phyloP scores from a whole-genome alignment of 371 early-diverging fungal species.

The Rhizopus sp. region DNA sequence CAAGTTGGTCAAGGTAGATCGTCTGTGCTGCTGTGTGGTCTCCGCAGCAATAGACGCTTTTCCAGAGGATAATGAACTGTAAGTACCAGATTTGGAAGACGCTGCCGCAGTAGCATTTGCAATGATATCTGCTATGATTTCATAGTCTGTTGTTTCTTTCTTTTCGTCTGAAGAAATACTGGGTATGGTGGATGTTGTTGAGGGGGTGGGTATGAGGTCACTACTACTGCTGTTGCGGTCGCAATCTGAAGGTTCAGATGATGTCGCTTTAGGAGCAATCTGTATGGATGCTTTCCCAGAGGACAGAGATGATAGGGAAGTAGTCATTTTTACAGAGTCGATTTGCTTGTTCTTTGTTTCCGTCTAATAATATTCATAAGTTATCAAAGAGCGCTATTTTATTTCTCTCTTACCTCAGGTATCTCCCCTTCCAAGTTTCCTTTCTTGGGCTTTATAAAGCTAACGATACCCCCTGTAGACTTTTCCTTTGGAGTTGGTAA shows the following conservation, averaged over 20 bases:
- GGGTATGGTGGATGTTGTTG: constrained; percentile 11
- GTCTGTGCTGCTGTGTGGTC: constrained; percentile 9
- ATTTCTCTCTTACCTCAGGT: background rate
- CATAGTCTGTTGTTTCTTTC: constrained; percentile 31
- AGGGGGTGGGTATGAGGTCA: constrained; percentile 1
- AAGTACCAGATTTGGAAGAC: constrained; percentile 39
- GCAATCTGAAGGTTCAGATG: background rate
- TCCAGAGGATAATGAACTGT: constrained; percentile 51
- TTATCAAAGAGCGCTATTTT: background rate
- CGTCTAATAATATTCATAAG: background rate
- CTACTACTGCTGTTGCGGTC: background rate
- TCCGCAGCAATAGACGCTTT: constrained; percentile 40
- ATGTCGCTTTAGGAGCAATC: constrained; percentile 18
- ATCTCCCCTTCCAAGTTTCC: background rate
- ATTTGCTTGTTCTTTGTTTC: constrained; percentile 19
- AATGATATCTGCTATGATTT: constrained; percentile 51
- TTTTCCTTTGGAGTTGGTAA: constrained; percentile 35
- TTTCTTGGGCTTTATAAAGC: background rate
- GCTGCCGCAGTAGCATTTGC: constrained; percentile 51
- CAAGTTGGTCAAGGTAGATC: constrained; percentile 8
- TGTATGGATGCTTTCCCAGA: constrained; percentile 51
- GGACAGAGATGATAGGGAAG: constrained; percentile 39
- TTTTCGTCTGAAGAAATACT: constrained; percentile 16
- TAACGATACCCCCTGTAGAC: background rate
- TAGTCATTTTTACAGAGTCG: constrained; percentile 22